Evolutionary conservation across 2,329 filamentous ascomycete species (phyloP).

Genomic region (Fusarium foetens): DNA sequence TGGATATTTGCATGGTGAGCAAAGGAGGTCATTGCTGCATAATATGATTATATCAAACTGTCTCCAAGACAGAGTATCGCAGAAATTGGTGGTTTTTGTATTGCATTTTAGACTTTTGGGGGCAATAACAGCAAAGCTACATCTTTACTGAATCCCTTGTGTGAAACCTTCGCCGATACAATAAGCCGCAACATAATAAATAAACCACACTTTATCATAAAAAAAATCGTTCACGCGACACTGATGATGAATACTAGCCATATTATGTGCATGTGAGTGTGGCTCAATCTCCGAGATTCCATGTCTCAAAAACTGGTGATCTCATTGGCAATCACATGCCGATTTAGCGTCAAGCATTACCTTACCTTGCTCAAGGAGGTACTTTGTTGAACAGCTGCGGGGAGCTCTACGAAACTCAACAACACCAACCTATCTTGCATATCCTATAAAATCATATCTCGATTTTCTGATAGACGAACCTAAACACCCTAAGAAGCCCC

Average conservation of each 20-base stretch:
- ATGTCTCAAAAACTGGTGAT: conserved; percentile 36
- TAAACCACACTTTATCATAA: neutral
- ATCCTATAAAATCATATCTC: conserved; percentile 11
- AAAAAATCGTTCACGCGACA: neutral
- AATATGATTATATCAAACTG: conserved; percentile 15
- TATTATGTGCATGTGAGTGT: conserved; percentile 16
- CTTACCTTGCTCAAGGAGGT: neutral
- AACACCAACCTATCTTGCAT: conserved; percentile 36
- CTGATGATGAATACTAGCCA: neutral
- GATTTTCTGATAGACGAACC: neutral
- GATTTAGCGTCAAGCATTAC: conserved; percentile 31
- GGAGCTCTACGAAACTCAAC: conserved; percentile 39
- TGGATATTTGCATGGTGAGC: neutral
- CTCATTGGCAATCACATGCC: conserved; percentile 48
- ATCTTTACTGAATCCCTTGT: neutral
- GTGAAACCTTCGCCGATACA: neutral
- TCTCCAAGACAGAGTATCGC: neutral
- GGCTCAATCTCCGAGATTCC: conserved; percentile 17
- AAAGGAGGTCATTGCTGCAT: conserved; percentile 25
- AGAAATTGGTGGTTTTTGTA: neutral
- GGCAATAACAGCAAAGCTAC: neutral
- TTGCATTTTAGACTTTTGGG: conserved; percentile 1
- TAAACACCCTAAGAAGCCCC: conserved; percentile 1
- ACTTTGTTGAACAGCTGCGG: conserved; percentile 40
- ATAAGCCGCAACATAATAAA: neutral